Percentiles rank a stretch among this genome's conserved stretches.
Evolutionary conservation across 2,329 filamentous ascomycete genomes (phyloP).

Genomic region (Aspergillus aculeatinus): DNA sequence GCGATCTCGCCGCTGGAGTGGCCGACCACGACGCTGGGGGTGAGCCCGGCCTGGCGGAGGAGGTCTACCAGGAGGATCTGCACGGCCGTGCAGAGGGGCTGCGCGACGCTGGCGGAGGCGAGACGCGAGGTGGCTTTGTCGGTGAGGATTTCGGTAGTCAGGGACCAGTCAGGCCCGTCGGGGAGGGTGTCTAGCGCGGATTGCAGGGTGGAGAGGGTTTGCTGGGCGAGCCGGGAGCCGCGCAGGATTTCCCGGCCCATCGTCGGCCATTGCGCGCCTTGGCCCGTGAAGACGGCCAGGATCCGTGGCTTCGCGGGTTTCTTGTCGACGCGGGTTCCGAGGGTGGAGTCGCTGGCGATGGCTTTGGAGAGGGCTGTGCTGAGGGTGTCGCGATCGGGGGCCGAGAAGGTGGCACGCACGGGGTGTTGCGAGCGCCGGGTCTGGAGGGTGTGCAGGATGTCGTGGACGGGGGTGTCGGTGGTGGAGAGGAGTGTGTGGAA

Average conservation of each 20-base stretch:
- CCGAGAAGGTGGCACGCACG: background rate
- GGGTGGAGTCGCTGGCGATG: background rate
- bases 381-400: background rate
- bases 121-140: background rate
- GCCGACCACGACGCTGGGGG: constrained; percentile 39
- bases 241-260: constrained; percentile 17
- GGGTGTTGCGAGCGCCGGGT: background rate
- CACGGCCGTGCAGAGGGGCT: constrained; percentile 18
- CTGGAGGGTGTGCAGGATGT: background rate
- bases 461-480: background rate
- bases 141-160: constrained; percentile 5
- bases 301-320: background rate
- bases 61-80: constrained; percentile 22
- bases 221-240: background rate
- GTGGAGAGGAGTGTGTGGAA: background rate
- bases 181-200: background rate
- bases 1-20: constrained; percentile 53
- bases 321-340: background rate
- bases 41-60: constrained; percentile 28
- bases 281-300: constrained; percentile 23
- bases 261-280: constrained; percentile 25
- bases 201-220: background rate
- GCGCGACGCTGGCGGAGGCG: constrained; percentile 15
- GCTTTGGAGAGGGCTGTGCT: background rate
- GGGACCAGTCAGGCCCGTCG: constrained; percentile 4